These are phyloP conservation scores for Macroventuria anomochaeta DNA, from an alignment of 2,329 filamentous ascomycete species.

Conservation along the genomic window DNA sequence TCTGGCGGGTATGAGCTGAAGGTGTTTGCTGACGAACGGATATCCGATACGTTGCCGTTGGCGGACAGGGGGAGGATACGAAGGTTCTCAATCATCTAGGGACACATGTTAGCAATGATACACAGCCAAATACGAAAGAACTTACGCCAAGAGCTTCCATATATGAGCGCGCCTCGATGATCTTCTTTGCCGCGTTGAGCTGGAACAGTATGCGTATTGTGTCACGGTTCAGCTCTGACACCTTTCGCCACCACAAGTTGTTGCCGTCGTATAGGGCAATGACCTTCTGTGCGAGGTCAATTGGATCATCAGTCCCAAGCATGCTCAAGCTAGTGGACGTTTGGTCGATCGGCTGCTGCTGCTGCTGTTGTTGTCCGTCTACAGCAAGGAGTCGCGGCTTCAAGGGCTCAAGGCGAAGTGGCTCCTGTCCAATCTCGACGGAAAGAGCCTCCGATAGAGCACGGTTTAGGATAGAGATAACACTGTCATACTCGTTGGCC, in stretches of 20 bases:
- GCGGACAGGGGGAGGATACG: conserved; percentile 82
- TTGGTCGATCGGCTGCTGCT: conserved; percentile 39
- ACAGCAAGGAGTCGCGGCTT: conserved; percentile 66
- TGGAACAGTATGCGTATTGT: conserved; percentile 65
- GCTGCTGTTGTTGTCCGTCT: conserved; percentile 38
- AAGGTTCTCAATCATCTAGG: conserved; percentile 73
- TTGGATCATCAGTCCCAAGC: conserved; percentile 71
- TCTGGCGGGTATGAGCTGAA: conserved; percentile 81
- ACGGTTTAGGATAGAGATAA: conserved; percentile 88
- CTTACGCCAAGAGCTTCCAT: conserved; percentile 69
- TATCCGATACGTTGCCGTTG: conserved; percentile 74
- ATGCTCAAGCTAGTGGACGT: conserved; percentile 63
- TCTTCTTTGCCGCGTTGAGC: conserved; percentile 66
- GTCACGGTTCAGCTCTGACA: conserved; percentile 64
- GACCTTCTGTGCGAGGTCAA: conserved; percentile 68
- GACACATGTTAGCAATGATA: conserved; percentile 14
- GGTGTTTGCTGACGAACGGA: conserved; percentile 79
- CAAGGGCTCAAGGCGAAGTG: conserved; percentile 77
- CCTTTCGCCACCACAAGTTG: conserved; percentile 65
- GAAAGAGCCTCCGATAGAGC: conserved; percentile 89
- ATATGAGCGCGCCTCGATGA: conserved; percentile 66
- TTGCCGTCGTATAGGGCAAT: conserved; percentile 66
- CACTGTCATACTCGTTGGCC: conserved; percentile 92
- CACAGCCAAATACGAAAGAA: conserved; percentile 21
- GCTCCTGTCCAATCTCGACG: conserved; percentile 82